Percentiles rank a stretch among this genome's conserved stretches.
Evolutionary conservation across 2,329 filamentous ascomycete species (phyloP).

Genomic region (Colletotrichum limetticola): DNA sequence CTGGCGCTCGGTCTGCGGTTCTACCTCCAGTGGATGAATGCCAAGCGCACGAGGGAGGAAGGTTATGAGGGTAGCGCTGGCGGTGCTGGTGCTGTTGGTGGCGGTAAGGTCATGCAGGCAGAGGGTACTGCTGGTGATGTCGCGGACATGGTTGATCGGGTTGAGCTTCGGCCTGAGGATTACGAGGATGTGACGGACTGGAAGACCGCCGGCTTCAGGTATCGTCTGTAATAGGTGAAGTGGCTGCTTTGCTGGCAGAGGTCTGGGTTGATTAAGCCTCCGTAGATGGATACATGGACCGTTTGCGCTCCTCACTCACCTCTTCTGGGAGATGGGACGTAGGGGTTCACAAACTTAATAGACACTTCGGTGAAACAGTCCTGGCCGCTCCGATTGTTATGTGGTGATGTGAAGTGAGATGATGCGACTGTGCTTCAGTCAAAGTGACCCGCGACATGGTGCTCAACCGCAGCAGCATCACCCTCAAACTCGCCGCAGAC

Average conservation of each 20-base stretch:
- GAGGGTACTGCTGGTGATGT: slow-evolving; percentile 38
- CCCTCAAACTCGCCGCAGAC: slow-evolving; percentile 75
- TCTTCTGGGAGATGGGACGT: not conserved
- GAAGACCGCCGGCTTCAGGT: slow-evolving; percentile 68
- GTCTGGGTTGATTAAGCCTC: not conserved
- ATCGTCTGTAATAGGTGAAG: slow-evolving; percentile 49
- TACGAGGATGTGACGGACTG: slow-evolving; percentile 71
- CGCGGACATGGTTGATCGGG: slow-evolving; percentile 45
- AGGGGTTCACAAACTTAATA: not conserved
- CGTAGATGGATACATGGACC: not conserved
- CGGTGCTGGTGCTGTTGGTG: slow-evolving; percentile 51
- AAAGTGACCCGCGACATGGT: slow-evolving; percentile 73
- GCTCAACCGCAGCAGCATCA: slow-evolving; percentile 73
- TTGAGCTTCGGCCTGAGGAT: slow-evolving; percentile 54
- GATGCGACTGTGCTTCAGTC: slow-evolving; percentile 1
- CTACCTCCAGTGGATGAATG: slow-evolving; percentile 60
- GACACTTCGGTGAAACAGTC: not conserved
- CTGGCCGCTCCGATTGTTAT: too few relatives aligned
- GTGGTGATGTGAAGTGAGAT: not conserved
- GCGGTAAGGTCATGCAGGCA: slow-evolving; percentile 47
- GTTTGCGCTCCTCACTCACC: not conserved
- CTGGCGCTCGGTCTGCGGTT: slow-evolving; percentile 55
- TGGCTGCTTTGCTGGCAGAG: not conserved
- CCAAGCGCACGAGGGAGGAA: slow-evolving; percentile 52
- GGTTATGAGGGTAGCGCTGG: slow-evolving; percentile 57